Evolutionary conservation across 768 basidiomycete species (phyloP).

Genomic region (Serendipita sp.): DNA sequence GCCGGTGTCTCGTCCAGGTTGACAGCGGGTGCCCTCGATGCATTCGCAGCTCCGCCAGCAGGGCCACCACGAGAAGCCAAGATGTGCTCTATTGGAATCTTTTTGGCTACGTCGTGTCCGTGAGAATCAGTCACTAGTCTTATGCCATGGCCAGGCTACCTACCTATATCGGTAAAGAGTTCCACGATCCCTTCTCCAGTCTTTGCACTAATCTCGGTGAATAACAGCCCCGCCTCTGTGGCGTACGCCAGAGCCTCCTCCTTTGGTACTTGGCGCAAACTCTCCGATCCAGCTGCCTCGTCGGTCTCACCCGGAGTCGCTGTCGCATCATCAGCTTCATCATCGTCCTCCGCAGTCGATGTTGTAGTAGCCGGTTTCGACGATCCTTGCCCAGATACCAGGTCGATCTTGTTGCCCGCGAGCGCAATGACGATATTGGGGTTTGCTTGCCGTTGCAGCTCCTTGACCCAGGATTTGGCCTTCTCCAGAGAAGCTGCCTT

Average conservation of each 20-base stretch:
- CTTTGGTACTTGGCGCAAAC: constrained; percentile 71
- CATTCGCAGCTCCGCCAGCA: constrained; percentile 36
- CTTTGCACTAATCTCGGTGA: constrained; percentile 98
- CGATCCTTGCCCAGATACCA: constrained; percentile 45
- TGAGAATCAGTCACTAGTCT: background rate
- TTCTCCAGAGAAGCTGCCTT: constrained; percentile 93
- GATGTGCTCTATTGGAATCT: constrained; percentile 87
- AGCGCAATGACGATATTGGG: constrained; percentile 98
- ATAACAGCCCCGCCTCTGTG: constrained; percentile 80
- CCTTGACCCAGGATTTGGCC: constrained; percentile 99
- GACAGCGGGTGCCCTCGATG: constrained; percentile 14
- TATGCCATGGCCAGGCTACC: constrained; percentile 14
- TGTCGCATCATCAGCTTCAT: constrained; percentile 86
- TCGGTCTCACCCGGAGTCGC: constrained; percentile 58
- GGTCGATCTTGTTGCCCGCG: constrained; percentile 93
- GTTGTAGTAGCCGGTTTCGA: constrained; percentile 32
- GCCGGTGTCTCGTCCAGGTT: constrained; percentile 20
- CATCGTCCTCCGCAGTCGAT: constrained; percentile 45
- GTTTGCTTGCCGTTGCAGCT: constrained; percentile 95
- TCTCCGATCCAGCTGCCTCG: constrained; percentile 40
- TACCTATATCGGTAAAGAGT: constrained; percentile 96
- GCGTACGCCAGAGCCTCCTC: constrained; percentile 97
- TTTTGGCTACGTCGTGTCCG: constrained; percentile 38
- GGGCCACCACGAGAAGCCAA: constrained; percentile 55
- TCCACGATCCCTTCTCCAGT: constrained; percentile 91